phyloP scores from a whole-genome alignment of 1,284 basidiomycete species.

The Polyporus tsugae region DNA sequence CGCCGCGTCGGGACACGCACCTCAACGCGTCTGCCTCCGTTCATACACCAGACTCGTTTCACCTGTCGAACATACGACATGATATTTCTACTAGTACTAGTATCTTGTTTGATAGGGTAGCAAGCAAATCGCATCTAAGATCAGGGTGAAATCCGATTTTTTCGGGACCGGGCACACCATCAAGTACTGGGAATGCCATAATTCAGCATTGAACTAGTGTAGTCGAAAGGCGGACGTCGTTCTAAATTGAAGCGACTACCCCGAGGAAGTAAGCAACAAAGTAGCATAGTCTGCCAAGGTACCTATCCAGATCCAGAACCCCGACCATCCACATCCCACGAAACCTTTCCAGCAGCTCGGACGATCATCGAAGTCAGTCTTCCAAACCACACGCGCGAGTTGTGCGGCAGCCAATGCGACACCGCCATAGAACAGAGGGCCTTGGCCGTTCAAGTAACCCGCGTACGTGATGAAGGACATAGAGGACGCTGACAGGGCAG shows the following conservation, averaged over 20 bases:
- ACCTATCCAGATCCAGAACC: constrained; percentile 91
- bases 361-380: constrained; percentile 81
- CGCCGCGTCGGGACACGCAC: constrained; percentile 6
- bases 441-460: constrained; percentile 81
- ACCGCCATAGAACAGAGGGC: constrained; percentile 84
- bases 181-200: no score
- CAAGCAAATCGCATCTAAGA: no score
- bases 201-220: no score
- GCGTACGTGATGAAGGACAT: constrained; percentile 82
- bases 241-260: background rate
- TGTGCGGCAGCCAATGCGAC: constrained; percentile 80
- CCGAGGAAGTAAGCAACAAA: constrained; percentile 35
- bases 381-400: constrained; percentile 82
- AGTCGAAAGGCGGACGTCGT: no score
- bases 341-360: constrained; percentile 95
- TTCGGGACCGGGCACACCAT: no score
- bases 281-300: constrained; percentile 78
- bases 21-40: background rate
- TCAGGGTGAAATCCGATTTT: no score
- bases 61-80: background rate
- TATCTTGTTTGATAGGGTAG: background rate
- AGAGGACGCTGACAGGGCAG: constrained; percentile 78
- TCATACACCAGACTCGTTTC: background rate
- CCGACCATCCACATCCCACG: constrained; percentile 87
- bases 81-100: background rate